phyloP scores from a whole-genome alignment of 257 asterid genomes.

The Nicotiana noctiflora region DNA sequence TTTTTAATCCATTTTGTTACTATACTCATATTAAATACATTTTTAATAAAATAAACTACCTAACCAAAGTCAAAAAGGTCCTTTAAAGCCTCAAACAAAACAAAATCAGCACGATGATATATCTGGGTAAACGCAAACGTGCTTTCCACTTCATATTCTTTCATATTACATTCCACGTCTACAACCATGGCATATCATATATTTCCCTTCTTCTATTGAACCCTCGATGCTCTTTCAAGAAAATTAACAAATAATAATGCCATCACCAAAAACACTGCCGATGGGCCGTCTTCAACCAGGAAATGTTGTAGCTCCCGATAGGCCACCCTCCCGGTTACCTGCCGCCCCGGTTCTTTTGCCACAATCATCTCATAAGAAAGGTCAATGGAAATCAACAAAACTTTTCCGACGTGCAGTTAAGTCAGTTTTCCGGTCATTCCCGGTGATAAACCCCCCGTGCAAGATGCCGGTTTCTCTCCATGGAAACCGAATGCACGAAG shows the following conservation, averaged over 20 bases:
- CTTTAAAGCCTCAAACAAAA: not conserved
- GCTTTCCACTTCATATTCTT: not conserved
- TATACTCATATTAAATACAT: too few relatives aligned
- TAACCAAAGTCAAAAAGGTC: not conserved
- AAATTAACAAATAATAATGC: conserved; percentile 23
- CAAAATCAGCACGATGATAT: not conserved
- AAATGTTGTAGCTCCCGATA: conserved; percentile 45
- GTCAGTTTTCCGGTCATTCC: conserved; percentile 75
- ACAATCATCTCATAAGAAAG: conserved; percentile 39
- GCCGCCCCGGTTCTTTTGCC: conserved; percentile 30
- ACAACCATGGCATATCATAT: not conserved
- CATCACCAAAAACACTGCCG: conserved; percentile 34
- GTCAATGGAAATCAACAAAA: conserved; percentile 43
- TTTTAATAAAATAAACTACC: not conserved
- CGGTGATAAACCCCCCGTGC: conserved; percentile 75
- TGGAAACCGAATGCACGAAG: conserved; percentile 39
- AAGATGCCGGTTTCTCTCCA: conserved; percentile 61
- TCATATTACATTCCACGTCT: not conserved
- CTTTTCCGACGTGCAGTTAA: conserved; percentile 48
- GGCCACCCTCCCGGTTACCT: conserved; percentile 26
- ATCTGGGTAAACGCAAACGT: not conserved
- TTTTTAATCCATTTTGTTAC: not conserved
- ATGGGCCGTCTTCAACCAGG: conserved; percentile 8
- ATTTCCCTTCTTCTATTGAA: not conserved
- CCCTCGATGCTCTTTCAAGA: not conserved